Evolutionary conservation across 441 rosid species (phyloP).

Genomic region (Adansonia grandidieri): DNA sequence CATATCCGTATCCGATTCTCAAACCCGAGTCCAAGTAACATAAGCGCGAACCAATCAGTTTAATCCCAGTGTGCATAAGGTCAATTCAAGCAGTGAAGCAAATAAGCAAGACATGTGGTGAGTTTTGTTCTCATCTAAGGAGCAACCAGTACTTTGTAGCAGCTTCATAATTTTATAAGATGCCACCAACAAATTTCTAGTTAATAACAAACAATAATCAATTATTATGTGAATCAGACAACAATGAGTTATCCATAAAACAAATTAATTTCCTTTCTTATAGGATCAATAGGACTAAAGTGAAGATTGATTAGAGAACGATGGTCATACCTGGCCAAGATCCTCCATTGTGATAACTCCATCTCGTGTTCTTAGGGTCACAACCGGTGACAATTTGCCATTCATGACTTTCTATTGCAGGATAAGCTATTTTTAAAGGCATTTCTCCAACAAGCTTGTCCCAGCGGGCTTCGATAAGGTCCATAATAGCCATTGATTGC

Average conservation of each 20-base stretch:
- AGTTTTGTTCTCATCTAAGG: background rate
- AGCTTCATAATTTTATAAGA: background rate
- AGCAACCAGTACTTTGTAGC: background rate
- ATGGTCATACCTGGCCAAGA: constrained; percentile 16
- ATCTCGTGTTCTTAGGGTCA: constrained; percentile 20
- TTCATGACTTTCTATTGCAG: constrained; percentile 17
- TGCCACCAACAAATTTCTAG: background rate
- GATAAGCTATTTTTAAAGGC: constrained; percentile 11
- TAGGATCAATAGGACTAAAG: background rate
- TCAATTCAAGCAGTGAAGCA: no score
- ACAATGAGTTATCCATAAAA: constrained; percentile 2
- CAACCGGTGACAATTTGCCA: constrained; percentile 18
- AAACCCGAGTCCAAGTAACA: no score
- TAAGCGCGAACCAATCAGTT: background rate
- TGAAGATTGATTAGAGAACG: background rate
- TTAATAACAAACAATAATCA: background rate
- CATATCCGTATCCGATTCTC: no score
- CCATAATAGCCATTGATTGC: constrained; percentile 73
- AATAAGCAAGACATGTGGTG: no score
- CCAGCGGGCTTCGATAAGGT: constrained; percentile 11
- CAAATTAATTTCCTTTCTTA: background rate
- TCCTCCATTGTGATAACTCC: constrained; percentile 20
- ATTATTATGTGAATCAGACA: background rate
- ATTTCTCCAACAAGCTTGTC: constrained; percentile 18
- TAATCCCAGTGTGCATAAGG: background rate